phyloP scores from a whole-genome alignment of 352 stramenopile species.

The Globisporangium cylindrosporum region DNA sequence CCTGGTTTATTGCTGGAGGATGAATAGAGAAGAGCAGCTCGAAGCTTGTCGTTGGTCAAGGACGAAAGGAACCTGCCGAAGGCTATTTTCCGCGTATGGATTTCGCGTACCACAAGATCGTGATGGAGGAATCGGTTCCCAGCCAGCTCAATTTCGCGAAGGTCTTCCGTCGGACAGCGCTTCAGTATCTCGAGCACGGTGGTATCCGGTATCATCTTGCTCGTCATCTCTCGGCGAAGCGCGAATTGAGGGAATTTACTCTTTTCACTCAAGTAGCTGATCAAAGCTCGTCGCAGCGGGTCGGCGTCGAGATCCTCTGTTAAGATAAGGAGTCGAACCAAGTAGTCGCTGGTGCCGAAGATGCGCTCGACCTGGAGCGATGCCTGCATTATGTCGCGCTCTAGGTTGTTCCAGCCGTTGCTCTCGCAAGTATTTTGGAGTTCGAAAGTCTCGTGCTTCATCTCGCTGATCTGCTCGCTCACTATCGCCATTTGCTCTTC shows the following conservation, averaged over 20 bases:
- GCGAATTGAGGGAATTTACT: constrained; percentile 56
- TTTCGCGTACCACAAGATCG: constrained; percentile 53
- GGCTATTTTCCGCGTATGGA: constrained; percentile 59
- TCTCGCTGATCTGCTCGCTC: constrained; percentile 35
- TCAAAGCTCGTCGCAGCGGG: constrained; percentile 45
- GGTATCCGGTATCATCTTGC: constrained; percentile 65
- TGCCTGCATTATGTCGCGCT: constrained; percentile 49
- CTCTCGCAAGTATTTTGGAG: constrained; percentile 54
- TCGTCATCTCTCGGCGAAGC: constrained; percentile 66
- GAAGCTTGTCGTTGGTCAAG: constrained; percentile 58
- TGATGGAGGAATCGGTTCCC: constrained; percentile 54
- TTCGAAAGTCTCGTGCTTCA: constrained; percentile 38
- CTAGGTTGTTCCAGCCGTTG: constrained; percentile 50
- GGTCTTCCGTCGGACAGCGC: constrained; percentile 39
- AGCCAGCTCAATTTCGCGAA: constrained; percentile 42
- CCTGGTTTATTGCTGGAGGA: not conserved
- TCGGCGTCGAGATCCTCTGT: constrained; percentile 68
- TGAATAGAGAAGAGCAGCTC: constrained; percentile 23
- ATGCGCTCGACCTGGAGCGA: constrained; percentile 61
- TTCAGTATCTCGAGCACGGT: constrained; percentile 69
- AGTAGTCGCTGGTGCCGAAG: constrained; percentile 70
- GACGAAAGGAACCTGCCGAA: constrained; percentile 50
- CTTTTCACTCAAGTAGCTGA: constrained; percentile 52
- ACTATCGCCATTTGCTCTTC: constrained; percentile 40
- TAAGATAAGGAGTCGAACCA: constrained; percentile 69